Evolutionary conservation across 164 flowering plant genomes (phyloP).

Genomic region (Cinnamomum chago): DNA sequence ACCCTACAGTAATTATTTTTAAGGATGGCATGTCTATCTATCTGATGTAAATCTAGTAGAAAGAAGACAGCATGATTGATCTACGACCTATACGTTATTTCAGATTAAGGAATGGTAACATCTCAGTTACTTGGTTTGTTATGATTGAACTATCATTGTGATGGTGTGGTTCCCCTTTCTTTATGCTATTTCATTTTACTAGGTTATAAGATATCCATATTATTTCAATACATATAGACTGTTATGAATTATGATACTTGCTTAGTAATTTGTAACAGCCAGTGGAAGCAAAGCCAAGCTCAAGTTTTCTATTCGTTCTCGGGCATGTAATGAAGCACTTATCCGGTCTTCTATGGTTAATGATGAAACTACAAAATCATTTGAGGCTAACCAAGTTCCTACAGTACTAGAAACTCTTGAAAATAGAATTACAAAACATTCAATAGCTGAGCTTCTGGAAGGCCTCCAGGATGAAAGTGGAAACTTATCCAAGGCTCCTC

Average conservation of each 20-base stretch:
- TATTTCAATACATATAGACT: neutral
- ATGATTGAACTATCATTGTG: neutral
- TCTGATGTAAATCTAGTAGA: too few species aligned
- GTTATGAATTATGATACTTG: neutral
- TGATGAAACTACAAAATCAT: slow-evolving; percentile 15
- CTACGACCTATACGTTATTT: neutral
- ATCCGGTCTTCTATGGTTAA: slow-evolving; percentile 9
- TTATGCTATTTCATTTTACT: neutral
- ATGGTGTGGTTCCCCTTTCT: neutral
- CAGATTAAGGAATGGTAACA: neutral
- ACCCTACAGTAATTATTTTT: neutral
- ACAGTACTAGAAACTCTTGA: slow-evolving; percentile 21
- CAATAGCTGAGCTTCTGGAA: slow-evolving; percentile 54
- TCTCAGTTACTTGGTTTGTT: neutral
- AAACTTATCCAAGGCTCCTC: slow-evolving; percentile 13
- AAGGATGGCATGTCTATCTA: too few species aligned
- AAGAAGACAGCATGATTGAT: neutral
- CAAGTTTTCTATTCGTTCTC: slow-evolving; percentile 42
- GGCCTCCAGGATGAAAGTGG: slow-evolving; percentile 38
- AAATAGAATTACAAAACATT: slow-evolving; percentile 22
- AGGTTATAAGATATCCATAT: neutral
- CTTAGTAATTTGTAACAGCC: slow-evolving; percentile 25
- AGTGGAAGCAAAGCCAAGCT: slow-evolving; percentile 37
- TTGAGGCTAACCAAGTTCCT: slow-evolving; percentile 20
- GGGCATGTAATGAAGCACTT: slow-evolving; percentile 25